These are phyloP conservation scores for Funneliformis mosseae DNA, from an alignment of 192 early-diverging fungal species.

Conservation along the genomic window DNA sequence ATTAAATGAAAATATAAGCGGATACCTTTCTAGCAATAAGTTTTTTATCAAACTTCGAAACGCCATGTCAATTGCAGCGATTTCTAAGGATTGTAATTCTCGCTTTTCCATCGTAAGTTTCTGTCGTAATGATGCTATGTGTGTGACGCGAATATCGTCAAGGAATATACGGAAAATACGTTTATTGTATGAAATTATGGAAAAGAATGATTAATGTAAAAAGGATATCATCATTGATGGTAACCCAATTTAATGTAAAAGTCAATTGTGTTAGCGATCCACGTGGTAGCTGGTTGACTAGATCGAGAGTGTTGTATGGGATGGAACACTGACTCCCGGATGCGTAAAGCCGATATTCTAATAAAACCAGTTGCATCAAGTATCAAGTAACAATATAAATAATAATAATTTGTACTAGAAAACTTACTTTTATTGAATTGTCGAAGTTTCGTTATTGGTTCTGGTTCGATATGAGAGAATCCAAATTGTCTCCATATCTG, in stretches of 20 bases:
- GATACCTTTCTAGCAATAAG: conserved; percentile 18
- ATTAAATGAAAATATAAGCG: conserved; percentile 16
- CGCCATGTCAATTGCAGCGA: conserved; percentile 23
- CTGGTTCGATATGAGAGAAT: conserved; percentile 18
- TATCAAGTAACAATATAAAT: not conserved
- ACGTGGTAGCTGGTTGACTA: not conserved
- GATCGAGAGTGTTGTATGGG: not conserved
- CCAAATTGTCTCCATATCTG: conserved; percentile 33
- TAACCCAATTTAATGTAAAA: conserved; percentile 23
- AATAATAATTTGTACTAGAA: not conserved
- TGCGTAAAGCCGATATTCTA: conserved; percentile 31
- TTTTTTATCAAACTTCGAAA: conserved; percentile 27
- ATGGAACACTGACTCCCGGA: not conserved
- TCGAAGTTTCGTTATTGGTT: not conserved
- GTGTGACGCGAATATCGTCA: conserved; percentile 24
- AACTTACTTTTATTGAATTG: conserved; percentile 22
- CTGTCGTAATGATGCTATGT: conserved; percentile 20
- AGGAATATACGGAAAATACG: not conserved
- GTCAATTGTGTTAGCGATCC: conserved; percentile 19
- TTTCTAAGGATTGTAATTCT: conserved; percentile 11
- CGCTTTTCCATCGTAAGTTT: not conserved
- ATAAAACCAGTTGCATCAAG: not conserved
- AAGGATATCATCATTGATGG: conserved; percentile 30
- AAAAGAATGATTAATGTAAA: not conserved
- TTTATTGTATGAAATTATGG: not conserved